phyloP scores from a whole-genome alignment of 768 basidiomycete species.

The Pleurotus sapidus region DNA sequence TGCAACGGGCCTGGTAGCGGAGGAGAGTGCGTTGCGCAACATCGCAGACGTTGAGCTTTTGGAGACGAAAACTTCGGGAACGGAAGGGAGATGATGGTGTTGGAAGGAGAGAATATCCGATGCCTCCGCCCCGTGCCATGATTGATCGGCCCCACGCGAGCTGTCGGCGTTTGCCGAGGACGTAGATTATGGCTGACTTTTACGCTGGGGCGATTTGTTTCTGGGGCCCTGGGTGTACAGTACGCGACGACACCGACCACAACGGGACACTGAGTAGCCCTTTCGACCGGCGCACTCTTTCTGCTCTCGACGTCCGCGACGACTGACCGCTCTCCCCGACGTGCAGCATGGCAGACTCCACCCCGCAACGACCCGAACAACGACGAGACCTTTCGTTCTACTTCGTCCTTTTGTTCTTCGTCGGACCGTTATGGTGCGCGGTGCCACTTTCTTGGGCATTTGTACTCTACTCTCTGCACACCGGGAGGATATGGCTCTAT shows the following conservation, averaged over 20 bases:
- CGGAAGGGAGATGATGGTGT: constrained; percentile 24
- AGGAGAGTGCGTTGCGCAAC: constrained; percentile 64
- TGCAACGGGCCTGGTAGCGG: constrained; percentile 50
- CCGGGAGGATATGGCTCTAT: constrained; percentile 39
- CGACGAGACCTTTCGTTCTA: constrained; percentile 53
- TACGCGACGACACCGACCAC: background rate
- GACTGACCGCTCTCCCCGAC: background rate
- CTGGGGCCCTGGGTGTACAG: background rate
- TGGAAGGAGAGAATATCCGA: constrained; percentile 5
- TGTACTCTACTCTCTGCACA: constrained; percentile 46
- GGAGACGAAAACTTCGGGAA: constrained; percentile 22
- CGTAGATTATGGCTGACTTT: background rate
- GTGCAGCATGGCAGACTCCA: background rate
- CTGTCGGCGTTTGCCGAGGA: constrained; percentile 1
- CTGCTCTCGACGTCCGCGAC: background rate
- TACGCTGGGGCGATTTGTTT: background rate
- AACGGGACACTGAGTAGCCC: background rate
- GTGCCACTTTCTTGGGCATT: constrained; percentile 67
- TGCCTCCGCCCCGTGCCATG: constrained; percentile 5
- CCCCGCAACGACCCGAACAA: too few species aligned
- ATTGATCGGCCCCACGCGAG: constrained; percentile 4
- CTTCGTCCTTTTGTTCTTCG: constrained; percentile 48
- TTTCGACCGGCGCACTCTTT: background rate
- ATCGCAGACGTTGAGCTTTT: constrained; percentile 40
- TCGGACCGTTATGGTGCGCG: constrained; percentile 63